phyloP scores from a whole-genome alignment of 2,329 filamentous ascomycete genomes.

The Clarireedia monteithiana region DNA sequence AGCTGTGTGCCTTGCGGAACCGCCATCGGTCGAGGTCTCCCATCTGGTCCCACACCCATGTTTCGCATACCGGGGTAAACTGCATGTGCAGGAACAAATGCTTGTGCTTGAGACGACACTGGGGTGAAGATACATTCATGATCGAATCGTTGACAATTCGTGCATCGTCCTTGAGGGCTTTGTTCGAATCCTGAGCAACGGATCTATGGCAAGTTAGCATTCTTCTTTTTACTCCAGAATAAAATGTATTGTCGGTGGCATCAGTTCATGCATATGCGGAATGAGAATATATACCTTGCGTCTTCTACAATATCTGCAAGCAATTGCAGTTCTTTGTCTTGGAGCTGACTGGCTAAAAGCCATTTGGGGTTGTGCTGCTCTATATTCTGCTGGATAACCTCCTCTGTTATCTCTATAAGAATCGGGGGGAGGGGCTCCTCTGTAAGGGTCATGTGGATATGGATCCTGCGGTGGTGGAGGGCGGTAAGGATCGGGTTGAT shows the following conservation, averaged over 20 bases:
- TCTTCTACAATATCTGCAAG: slow-evolving; percentile 51
- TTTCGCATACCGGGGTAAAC: slow-evolving; percentile 50
- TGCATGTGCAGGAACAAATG: slow-evolving; percentile 65
- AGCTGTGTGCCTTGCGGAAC: slow-evolving; percentile 27
- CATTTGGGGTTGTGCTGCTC: slow-evolving; percentile 16
- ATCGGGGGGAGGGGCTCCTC: slow-evolving; percentile 7
- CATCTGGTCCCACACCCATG: slow-evolving; percentile 29
- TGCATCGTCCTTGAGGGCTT: slow-evolving; percentile 63
- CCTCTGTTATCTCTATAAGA: slow-evolving; percentile 16
- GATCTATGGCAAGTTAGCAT: slow-evolving; percentile 43
- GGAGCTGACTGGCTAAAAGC: slow-evolving; percentile 41
- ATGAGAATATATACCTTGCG: slow-evolving; percentile 42
- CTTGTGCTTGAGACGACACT: slow-evolving; percentile 65
- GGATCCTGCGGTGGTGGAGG: slow-evolving; percentile 6
- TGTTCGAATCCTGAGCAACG: slow-evolving; percentile 69
- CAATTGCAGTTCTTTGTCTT: slow-evolving; percentile 51
- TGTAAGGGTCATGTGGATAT: background rate
- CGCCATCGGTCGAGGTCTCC: slow-evolving; percentile 24
- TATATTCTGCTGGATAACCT: slow-evolving; percentile 17
- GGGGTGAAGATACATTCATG: slow-evolving; percentile 73
- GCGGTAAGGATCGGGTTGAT: slow-evolving; percentile 22
- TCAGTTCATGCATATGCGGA: background rate
- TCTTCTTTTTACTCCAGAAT: background rate
- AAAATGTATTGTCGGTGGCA: background rate
- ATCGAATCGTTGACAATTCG: slow-evolving; percentile 65